Evolutionary conservation across 106 monocot genomes (phyloP), one percentile per base, ranked within the genome.

Genomic region (Dendrobium huoshanense): DNA sequence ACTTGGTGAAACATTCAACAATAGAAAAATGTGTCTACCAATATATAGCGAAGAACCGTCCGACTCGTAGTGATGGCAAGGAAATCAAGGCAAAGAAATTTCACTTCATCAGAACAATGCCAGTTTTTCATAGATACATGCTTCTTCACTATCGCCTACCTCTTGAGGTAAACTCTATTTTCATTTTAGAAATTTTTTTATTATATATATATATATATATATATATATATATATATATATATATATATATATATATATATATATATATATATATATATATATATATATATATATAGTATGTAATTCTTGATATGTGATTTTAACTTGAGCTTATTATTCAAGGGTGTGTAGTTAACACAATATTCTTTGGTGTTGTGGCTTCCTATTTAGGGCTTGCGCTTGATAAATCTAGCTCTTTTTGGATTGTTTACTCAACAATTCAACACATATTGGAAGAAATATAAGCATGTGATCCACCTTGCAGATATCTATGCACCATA

Each of bases 81-180:
- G 0, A 27, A n/a, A n/a, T n/a, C 0, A 27, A 27, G 27, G 27
- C 0, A 27, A 27, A 27, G 0, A 27, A 27, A 27, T 27, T 27
- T 43, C 73, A 58, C 24, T 9, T 88, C 78, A 81, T 89, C 51
- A 78, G 31, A 20, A 79, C 58, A 2, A 84, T 55, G 27, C 0
- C 51, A 33, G n/a, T 41, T 89, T 92, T 68, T 27, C 80, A 58
- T 13, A 27, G 18, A 9, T 92, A 84, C 83, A 88, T 92, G 89
- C 43, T 56, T 40, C 78, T 92, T 15, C 75, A 79, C 9, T n/a
- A n/a, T 92, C 88, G 75, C 76, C 24, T 90, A 6, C 89, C 92
- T 41, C 41, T 89, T 10, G 75, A 90, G 87, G 86, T 92, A 8
- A 61, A 27, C 27, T 27, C 2, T 49, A 76, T 48, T 43, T 76